Evolutionary conservation across 352 stramenopile genomes (phyloP), one percentile per base, ranked within the genome.

Genomic region (Globisporangium megalacanthum): DNA sequence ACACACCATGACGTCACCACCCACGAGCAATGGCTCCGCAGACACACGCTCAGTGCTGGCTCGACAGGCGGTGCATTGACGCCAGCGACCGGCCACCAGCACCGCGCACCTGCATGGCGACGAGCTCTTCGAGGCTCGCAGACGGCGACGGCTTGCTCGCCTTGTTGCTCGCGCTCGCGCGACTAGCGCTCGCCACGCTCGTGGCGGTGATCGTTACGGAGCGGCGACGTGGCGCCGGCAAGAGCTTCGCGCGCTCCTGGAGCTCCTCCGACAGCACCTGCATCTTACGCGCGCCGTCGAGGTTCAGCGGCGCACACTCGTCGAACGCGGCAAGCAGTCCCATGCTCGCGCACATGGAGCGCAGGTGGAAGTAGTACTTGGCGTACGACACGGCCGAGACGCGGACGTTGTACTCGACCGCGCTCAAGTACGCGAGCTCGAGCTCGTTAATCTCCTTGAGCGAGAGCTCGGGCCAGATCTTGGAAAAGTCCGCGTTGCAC

Each of bases 331-430:
- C 67, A 54, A 91, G 56, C 59, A 89, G 78, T 9, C 82, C 82
- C 81, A 97, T 97, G 11, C 83, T 83, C 22, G 93, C 93, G 33
- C 96, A 85, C 89, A 98, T 98, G 4, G 87, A 94, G 45, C 96
- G 90, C 56, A 99, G 63, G 54, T 98, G 86, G 65, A 99, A 99
- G 70, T 99, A 99, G 68, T 99, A 98, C 77, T 94, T 96, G 60
- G 83, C 87, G 61, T 95, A 95, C 54, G 84, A 92, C 47, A 85
- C 83, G 0, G 85, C 83, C 29, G 87, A 89, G 19, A 94, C 87
- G 46, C 83, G 85, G n/a, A 94, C 84, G 47, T 93, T 92, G 71
- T 94, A 94, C 70, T 93, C 79, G 29, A 98, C 82, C 1, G 86
- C 86, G 55, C 79, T 83, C 31, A 99, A 64, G 51, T 98, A 90